phyloP scores from a whole-genome alignment of 106 monocot species.

The Dioscorea dumetorum region DNA sequence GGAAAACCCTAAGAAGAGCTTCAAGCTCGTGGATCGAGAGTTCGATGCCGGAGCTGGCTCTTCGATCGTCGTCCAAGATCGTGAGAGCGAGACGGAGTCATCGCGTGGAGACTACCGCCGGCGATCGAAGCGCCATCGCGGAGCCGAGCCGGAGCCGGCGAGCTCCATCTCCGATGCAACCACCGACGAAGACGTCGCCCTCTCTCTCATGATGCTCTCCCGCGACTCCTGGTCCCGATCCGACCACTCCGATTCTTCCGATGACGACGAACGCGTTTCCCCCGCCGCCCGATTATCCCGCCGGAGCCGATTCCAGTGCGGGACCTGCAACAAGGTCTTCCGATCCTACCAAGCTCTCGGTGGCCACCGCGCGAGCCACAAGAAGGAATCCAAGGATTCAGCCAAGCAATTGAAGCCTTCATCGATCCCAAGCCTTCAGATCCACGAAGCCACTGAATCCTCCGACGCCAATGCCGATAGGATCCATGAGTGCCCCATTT shows the following conservation, averaged over 20 bases:
- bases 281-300: neutral
- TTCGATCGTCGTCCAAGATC: too few relatives aligned
- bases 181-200: slow-evolving; percentile 9
- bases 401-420: slow-evolving; percentile 30
- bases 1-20: neutral
- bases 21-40: neutral
- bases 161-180: slow-evolving; percentile 26
- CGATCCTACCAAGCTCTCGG: slow-evolving; percentile 65
- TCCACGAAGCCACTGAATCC: neutral
- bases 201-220: slow-evolving; percentile 47
- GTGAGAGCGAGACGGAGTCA: too few relatives aligned
- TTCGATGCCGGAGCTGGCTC: too few relatives aligned
- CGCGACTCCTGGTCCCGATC: slow-evolving; percentile 11
- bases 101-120: too few relatives aligned
- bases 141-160: slow-evolving; percentile 49
- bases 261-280: slow-evolving; percentile 29
- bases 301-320: slow-evolving; percentile 47
- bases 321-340: slow-evolving; percentile 64
- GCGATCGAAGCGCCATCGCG: too few relatives aligned
- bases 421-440: too few relatives aligned
- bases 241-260: too few relatives aligned
- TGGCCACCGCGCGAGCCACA: slow-evolving; percentile 73
- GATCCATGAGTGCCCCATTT: slow-evolving; percentile 65
- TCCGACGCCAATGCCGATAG: neutral
- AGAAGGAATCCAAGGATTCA: slow-evolving; percentile 68